A percentile compares a stretch with the other conserved stretches of the same genome.
Conservation (phyloP, 2,329 filamentous ascomycete genomes). For the Ascochyta rabiei region DNA sequence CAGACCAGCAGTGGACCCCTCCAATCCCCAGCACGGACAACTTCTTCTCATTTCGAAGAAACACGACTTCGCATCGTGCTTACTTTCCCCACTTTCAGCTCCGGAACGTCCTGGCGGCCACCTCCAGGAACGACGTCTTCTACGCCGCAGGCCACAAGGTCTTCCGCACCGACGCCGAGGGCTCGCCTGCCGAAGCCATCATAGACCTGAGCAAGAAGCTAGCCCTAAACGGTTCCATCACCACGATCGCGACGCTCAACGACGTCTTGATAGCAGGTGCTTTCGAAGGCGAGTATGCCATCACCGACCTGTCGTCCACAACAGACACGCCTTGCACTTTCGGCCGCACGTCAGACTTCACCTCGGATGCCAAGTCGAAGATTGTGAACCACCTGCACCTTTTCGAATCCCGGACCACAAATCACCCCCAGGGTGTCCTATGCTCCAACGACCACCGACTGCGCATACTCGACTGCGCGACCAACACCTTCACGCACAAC, state of each 20-base stretch:
- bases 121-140: conserved; percentile 61
- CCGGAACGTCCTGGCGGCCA: conserved; percentile 62
- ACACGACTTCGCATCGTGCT: conserved; percentile 57
- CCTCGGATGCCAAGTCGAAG: conserved; percentile 56
- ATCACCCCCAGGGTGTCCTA: conserved; percentile 58
- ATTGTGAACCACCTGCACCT: conserved; percentile 66
- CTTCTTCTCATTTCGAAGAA: conserved; percentile 57
- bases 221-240: conserved; percentile 53
- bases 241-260: conserved; percentile 58
- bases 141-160: conserved; percentile 58
- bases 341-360: conserved; percentile 57
- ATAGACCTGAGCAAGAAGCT: conserved; percentile 57
- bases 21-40: conserved; percentile 50
- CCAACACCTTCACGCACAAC: conserved; percentile 63
- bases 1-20: conserved; percentile 14
- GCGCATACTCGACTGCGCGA: conserved; percentile 60
- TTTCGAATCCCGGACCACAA: conserved; percentile 55
- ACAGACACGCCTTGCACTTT: conserved; percentile 45
- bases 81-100: conserved; percentile 65
- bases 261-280: conserved; percentile 61
- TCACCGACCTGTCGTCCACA: conserved; percentile 51
- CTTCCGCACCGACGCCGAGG: conserved; percentile 56
- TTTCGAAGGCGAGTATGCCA: conserved; percentile 63
- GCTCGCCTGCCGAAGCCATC: conserved; percentile 49
- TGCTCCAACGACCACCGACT: conserved; percentile 64